Conservation (phyloP, 192 early-diverging fungal species). For the Coemansia sp. region DNA sequence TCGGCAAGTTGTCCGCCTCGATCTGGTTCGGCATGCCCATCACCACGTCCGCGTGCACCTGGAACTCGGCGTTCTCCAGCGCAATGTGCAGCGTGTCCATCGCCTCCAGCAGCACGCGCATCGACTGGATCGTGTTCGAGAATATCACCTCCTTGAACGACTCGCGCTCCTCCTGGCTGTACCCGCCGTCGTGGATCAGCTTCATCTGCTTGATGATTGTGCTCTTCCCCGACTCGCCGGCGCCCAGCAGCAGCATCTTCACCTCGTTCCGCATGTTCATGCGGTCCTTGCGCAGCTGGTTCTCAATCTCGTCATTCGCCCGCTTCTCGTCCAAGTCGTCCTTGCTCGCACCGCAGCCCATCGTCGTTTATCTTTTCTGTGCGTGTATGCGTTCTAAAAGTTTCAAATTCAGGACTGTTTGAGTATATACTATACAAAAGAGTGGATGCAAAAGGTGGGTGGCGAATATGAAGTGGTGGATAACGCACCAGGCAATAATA, state of each 20-base stretch:
- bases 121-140: constrained; percentile 93
- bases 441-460: no score
- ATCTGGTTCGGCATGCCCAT: constrained; percentile 83
- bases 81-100: constrained; percentile 84
- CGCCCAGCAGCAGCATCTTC: constrained; percentile 92
- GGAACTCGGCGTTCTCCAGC: constrained; percentile 67
- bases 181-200: constrained; percentile 94
- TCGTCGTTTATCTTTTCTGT: constrained; percentile 20
- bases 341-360: constrained; percentile 87
- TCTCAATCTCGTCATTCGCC: constrained; percentile 89
- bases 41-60: constrained; percentile 69
- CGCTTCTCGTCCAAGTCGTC: constrained; percentile 85
- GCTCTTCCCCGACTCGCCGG: constrained; percentile 96
- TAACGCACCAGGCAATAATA: no score
- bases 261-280: constrained; percentile 82
- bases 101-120: constrained; percentile 93
- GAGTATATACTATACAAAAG: background rate
- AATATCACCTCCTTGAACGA: constrained; percentile 96
- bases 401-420: background rate
- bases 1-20: constrained; percentile 81
- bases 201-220: constrained; percentile 99
- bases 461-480: no score
- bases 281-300: constrained; percentile 80
- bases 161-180: constrained; percentile 84
- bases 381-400: background rate